Base-by-base conservation (phyloP, 768 basidiomycete species). In the Clathrus columnatus region DNA sequence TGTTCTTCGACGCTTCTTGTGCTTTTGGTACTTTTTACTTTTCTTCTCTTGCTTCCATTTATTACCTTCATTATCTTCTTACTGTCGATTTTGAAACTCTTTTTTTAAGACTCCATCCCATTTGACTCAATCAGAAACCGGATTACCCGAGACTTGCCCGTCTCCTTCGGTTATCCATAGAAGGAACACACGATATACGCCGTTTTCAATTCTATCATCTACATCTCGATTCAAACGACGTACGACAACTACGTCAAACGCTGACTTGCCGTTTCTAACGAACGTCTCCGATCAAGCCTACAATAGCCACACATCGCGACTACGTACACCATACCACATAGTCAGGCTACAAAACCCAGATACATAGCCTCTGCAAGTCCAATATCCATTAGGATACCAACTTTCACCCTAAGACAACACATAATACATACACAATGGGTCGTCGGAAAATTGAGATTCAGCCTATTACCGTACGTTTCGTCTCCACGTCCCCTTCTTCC, bases 401-500 rank as follows among this genome's bases (percentile, higher is more conserved):
- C 44, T 42, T 28, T 18, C 53, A n/a, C 21, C 23, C 16, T n/a
- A 18, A 2, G 5, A n/a, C 43, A 18, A 23, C 36, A 36, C 11
- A 11, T 4, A 36, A 5, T 36, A 14, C 14, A 36, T 36, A 14
- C 10, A 27, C 21, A 41, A 54, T 54, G 85, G 85, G 85, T 60
- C 72, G 85, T 68, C 72, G 85, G 73, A 87, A 87, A 75, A 87
- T 87, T 64, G 85, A 86, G 72, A 87, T 87, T 45, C 84, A 85
- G 67, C 84, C 86, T 61, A 87, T 87, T 66, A 82, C 81, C 1
- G 85, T 87, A 61, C 67, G 85, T 79, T n/a, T 14, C n/a, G 17
- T 18, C 8, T 56, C 57, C 60, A 57, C 59, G 52, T 49, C 58
- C 55, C 42, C 45, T 44, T 57, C 28, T 59, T 48, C 51, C 57